These are phyloP conservation scores for Blattamonas nauphoetae DNA, from an alignment of 78 protist genomes.

Conservation along the genomic window DNA sequence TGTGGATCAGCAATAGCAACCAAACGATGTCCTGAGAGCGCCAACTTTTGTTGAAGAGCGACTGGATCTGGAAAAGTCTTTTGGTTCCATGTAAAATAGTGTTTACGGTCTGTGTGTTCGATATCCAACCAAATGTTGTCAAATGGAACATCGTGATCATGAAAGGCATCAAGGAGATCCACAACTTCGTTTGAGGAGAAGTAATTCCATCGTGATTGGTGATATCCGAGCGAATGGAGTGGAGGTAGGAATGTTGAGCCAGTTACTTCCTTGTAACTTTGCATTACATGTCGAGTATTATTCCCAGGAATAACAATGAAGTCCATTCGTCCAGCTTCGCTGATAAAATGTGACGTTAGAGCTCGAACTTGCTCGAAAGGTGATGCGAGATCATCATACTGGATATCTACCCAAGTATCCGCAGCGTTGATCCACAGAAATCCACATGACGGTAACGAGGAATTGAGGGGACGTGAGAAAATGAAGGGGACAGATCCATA, in stretches of 20 bases:
- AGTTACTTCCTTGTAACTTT: constrained; percentile 63
- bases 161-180: constrained; percentile 59
- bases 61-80: constrained; percentile 74
- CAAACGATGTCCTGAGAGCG: constrained; percentile 40
- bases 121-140: constrained; percentile 98
- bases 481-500: neutral
- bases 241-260: constrained; percentile 84
- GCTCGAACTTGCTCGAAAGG: no score
- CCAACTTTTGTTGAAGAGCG: constrained; percentile 42
- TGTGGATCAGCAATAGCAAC: constrained; percentile 97
- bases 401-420: constrained; percentile 81
- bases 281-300: constrained; percentile 30
- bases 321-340: constrained; percentile 79
- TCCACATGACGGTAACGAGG: constrained; percentile 8
- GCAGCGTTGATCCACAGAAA: constrained; percentile 82
- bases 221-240: constrained; percentile 80
- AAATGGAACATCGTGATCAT: constrained; percentile 75
- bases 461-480: constrained; percentile 63
- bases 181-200: constrained; percentile 43
- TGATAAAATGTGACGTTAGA: constrained; percentile 53
- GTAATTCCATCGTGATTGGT: constrained; percentile 99
- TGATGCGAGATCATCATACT: neutral
- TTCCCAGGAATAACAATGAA: constrained; percentile 76
- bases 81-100: constrained; percentile 94
- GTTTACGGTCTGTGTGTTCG: constrained; percentile 94